A percentile compares a stretch with the other conserved stretches of the same genome.
Evolutionary conservation across 164 flowering plant genomes (phyloP).

Genomic region (Vitis rupestris): DNA sequence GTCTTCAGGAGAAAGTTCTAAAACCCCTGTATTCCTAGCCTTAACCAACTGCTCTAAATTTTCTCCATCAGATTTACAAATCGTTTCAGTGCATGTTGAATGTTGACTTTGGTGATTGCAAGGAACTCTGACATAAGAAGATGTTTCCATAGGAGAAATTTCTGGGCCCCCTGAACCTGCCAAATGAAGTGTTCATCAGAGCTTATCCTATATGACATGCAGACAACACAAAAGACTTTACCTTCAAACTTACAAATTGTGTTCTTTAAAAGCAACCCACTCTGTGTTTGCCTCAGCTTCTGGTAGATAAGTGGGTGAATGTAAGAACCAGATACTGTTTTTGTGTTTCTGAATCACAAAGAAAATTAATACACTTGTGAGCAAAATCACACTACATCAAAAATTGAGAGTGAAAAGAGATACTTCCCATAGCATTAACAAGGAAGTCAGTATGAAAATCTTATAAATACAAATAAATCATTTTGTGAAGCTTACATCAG

Average conservation of each 20-base stretch:
- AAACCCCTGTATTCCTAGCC: slow-evolving; percentile 47
- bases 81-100: slow-evolving; percentile 19
- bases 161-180: slow-evolving; percentile 39
- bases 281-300: slow-evolving; percentile 41
- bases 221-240: slow-evolving; percentile 17
- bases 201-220: neutral
- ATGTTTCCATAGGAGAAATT: slow-evolving; percentile 21
- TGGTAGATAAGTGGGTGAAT: slow-evolving; percentile 53
- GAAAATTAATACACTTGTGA: neutral
- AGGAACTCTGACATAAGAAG: slow-evolving; percentile 29
- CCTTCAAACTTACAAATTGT: slow-evolving; percentile 24
- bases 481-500: slow-evolving; percentile 27
- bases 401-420: neutral
- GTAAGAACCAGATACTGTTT: slow-evolving; percentile 24
- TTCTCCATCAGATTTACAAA: slow-evolving; percentile 20
- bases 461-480: neutral
- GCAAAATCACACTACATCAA: neutral
- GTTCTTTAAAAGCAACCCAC: slow-evolving; percentile 16
- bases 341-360: slow-evolving; percentile 37
- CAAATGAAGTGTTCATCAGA: slow-evolving; percentile 10
- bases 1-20: slow-evolving; percentile 66
- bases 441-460: neutral
- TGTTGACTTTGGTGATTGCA: slow-evolving; percentile 24
- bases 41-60: slow-evolving; percentile 42
- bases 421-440: neutral